These are phyloP conservation scores for Ustilago vetiveriae DNA, from an alignment of 1,284 basidiomycete genomes.

Conservation along the genomic window DNA sequence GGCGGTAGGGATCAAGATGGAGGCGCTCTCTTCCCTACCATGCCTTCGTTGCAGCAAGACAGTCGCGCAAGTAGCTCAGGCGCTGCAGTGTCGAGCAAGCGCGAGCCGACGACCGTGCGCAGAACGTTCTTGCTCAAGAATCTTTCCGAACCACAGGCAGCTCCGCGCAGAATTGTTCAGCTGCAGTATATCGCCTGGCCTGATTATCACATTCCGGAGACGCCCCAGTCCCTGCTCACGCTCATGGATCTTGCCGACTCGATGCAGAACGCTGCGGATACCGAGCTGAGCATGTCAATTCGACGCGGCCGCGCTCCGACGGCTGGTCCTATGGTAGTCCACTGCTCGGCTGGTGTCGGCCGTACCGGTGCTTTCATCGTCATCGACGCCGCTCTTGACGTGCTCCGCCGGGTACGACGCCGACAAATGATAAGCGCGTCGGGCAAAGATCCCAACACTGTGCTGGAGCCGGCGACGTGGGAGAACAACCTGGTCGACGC, in stretches of 20 bases:
- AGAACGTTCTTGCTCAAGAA: constrained; percentile 50
- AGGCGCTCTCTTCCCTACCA: constrained; percentile 43
- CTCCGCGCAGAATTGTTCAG: constrained; percentile 47
- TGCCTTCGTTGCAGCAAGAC: constrained; percentile 18
- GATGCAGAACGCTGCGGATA: constrained; percentile 47
- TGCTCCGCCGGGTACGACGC: constrained; percentile 43
- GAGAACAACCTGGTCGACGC: constrained; percentile 17
- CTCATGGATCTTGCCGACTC: constrained; percentile 52
- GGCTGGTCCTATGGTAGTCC: constrained; percentile 60
- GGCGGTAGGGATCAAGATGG: constrained; percentile 22
- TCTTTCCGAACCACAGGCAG: constrained; percentile 20
- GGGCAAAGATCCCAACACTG: background rate
- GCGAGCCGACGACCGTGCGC: constrained; percentile 41
- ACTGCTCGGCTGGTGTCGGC: constrained; percentile 66
- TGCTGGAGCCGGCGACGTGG: constrained; percentile 19
- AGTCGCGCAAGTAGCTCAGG: background rate
- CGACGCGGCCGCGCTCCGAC: background rate
- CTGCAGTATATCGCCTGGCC: constrained; percentile 66
- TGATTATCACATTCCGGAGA: constrained; percentile 63
- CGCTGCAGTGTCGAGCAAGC: constrained; percentile 1
- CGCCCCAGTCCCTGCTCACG: constrained; percentile 52
- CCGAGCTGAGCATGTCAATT: constrained; percentile 12
- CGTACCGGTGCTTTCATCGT: constrained; percentile 63
- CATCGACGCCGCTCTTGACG: constrained; percentile 58
- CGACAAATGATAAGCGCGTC: constrained; percentile 12